Conservation (phyloP, 2,329 filamentous ascomycete genomes). For the Pseudopyricularia javanii region DNA sequence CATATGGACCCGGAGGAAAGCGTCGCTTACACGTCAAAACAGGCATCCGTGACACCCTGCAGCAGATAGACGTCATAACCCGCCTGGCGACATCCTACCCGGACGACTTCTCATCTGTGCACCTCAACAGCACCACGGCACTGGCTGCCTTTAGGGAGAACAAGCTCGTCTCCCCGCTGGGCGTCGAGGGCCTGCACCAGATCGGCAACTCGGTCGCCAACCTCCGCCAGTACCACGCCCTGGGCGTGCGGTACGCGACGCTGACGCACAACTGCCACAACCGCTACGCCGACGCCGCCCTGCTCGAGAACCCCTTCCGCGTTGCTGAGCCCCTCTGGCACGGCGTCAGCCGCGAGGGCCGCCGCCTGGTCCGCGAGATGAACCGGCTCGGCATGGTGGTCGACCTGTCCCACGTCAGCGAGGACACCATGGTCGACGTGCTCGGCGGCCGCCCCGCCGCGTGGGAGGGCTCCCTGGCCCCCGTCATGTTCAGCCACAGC, state of each 20-base stretch:
- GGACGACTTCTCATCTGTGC: slow-evolving; percentile 50
- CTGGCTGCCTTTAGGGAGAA: slow-evolving; percentile 44
- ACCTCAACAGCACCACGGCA: slow-evolving; percentile 48
- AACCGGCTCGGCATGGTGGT: slow-evolving; percentile 92
- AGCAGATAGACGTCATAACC: slow-evolving; percentile 31
- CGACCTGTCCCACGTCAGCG: slow-evolving; percentile 65
- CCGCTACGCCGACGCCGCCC: slow-evolving; percentile 72
- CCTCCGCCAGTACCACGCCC: slow-evolving; percentile 59
- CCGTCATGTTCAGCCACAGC: slow-evolving; percentile 82
- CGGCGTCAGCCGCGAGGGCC: slow-evolving; percentile 62
- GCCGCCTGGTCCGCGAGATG: slow-evolving; percentile 70
- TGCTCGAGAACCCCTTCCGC: slow-evolving; percentile 40
- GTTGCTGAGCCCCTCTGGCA: slow-evolving; percentile 48
- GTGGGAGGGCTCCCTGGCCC: slow-evolving; percentile 65
- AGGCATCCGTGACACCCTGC: slow-evolving; percentile 12
- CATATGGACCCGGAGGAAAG: not conserved
- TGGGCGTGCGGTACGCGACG: slow-evolving; percentile 80
- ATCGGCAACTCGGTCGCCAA: slow-evolving; percentile 76
- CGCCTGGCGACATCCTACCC: slow-evolving; percentile 54
- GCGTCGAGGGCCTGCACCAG: slow-evolving; percentile 82
- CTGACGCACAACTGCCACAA: slow-evolving; percentile 94
- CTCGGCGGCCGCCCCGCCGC: slow-evolving; percentile 45
- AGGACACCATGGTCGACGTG: slow-evolving; percentile 77
- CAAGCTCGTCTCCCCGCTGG: slow-evolving; percentile 65
- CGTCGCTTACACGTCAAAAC: no score